Percentiles rank a stretch among this genome's conserved stretches.
phyloP scores from a whole-genome alignment of 305 asterid genomes.

The Solanum hybrid region DNA sequence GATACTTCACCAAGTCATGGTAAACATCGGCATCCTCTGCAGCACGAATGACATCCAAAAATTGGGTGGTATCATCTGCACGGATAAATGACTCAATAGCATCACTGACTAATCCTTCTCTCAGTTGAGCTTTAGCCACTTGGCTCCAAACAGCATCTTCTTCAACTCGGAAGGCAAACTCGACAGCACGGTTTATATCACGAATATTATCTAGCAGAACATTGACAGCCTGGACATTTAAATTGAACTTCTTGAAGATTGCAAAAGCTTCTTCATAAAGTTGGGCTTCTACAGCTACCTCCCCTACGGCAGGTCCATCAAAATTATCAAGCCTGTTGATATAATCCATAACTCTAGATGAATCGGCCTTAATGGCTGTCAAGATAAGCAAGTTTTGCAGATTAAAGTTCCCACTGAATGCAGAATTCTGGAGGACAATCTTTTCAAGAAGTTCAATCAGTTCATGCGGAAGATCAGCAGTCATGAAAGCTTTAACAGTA shows the following conservation, averaged over 20 bases:
- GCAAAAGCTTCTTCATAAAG: constrained; percentile 93
- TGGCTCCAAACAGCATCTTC: constrained; percentile 99
- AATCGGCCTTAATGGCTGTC: constrained; percentile 96
- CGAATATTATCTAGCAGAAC: constrained; percentile 85
- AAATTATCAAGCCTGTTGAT: constrained; percentile 92
- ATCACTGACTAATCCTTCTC: constrained; percentile 94
- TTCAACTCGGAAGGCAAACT: constrained; percentile 97
- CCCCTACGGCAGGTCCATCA: constrained; percentile 99
- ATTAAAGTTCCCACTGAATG: constrained; percentile 97
- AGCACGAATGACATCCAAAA: constrained; percentile 87
- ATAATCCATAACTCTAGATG: constrained; percentile 97
- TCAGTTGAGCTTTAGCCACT: constrained; percentile 95
- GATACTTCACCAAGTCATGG: constrained; percentile 91
- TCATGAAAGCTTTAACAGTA: constrained; percentile 97
- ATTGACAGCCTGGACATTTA: constrained; percentile 96
- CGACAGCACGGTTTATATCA: constrained; percentile 90
- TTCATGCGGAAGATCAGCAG: constrained; percentile 99
- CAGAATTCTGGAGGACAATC: constrained; percentile 95
- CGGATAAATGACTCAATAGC: constrained; percentile 98
- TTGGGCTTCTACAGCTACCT: constrained; percentile 94
- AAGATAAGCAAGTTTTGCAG: constrained; percentile 88
- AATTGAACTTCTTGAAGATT: constrained; percentile 92
- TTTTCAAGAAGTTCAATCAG: constrained; percentile 96
- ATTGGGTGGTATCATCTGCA: constrained; percentile 89
- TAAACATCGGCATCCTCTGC: constrained; percentile 83